Percentiles rank a stretch among this genome's conserved stretches.
phyloP scores from a whole-genome alignment of 2,329 filamentous ascomycete species.

The Fusarium nygamai region DNA sequence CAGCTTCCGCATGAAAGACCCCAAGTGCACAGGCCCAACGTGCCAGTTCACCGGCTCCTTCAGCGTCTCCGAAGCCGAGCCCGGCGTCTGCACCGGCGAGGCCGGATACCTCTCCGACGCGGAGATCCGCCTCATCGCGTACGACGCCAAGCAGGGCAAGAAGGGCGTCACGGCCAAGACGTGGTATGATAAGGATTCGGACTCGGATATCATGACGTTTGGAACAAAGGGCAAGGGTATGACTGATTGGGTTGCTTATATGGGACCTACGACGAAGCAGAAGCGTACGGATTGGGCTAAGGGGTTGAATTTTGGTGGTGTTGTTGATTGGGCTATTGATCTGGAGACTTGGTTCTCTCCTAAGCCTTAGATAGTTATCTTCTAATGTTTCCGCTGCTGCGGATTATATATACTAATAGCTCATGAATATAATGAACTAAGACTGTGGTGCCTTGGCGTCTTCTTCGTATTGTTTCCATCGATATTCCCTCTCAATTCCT shows the following conservation, averaged over 20 bases:
- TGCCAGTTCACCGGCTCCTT: constrained; percentile 43
- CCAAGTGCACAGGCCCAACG: constrained; percentile 37
- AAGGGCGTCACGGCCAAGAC: constrained; percentile 20
- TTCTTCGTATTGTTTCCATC: constrained; percentile 54
- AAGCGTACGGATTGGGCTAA: constrained; percentile 32
- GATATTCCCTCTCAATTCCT: constrained; percentile 61
- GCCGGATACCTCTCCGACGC: constrained; percentile 44
- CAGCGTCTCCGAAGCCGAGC: constrained; percentile 35
- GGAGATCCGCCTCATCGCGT: constrained; percentile 43
- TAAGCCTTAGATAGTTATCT: constrained; percentile 15
- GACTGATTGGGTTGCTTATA: constrained; percentile 46
- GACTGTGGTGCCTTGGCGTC: constrained; percentile 15
- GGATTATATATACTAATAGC: constrained; percentile 1
- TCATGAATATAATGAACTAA: constrained; percentile 9
- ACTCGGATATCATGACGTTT: constrained; percentile 41
- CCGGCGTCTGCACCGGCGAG: constrained; percentile 39
- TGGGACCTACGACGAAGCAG: constrained; percentile 41
- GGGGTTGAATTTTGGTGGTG: constrained; percentile 44
- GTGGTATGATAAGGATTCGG: constrained; percentile 36
- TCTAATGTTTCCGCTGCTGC: not conserved
- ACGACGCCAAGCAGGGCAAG: constrained; percentile 31
- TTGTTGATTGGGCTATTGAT: constrained; percentile 47
- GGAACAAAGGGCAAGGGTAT: constrained; percentile 34
- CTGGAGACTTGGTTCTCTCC: constrained; percentile 40
- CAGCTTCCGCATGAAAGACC: constrained; percentile 42